Evolutionary conservation across 345 rosid species (phyloP), one percentile per base, ranked within the genome.

Genomic region (Orychophragmus violaceus): DNA sequence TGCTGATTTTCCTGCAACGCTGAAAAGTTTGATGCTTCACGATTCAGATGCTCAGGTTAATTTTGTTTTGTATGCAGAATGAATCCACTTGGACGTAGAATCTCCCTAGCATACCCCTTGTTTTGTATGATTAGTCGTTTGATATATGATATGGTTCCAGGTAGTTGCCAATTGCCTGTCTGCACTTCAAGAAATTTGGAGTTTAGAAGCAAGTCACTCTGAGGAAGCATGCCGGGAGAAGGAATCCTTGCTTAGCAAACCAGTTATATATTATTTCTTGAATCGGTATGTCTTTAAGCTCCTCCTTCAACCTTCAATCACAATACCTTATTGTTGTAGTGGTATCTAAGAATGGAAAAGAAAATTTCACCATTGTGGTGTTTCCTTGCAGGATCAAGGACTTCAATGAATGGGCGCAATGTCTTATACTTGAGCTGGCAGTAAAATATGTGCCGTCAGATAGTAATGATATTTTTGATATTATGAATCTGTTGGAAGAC

Each of bases 401-500:
- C 55, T 90, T 94, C 66, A 88, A 78, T 80, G 99, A 94, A 81
- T 94, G 99, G 97, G 92, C 95, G 21, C 99, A 94, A 63, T 94
- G 97, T 71, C 91, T 88, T 63, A 84, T 94, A 77, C 94, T 94
- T 75, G 99, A 94, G 72, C 80, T 94, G 77, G 89, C 82, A 28
- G 82, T 85, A 67, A 94, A 94, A 76, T 94, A 94, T 74, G 82
- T 90, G 39, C 99, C 97, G 0, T 68, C 89, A 23, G 99, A 90
- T 50, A 83, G 72, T 76, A 87, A 81, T 82, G 97, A 94, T 76
- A 90, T 87, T 77, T 94, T 94, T 80, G 97, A 94, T 76, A 84
- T 90, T 64, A 94, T 94, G 99, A 94, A 94, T 81, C 91, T 94
- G 76, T 88, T 94, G 63, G 99, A 90, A 78, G 99, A 94, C 84